Conservation (phyloP, 176 grass and related monocot genomes). For the Thinopyrum elongatum region DNA sequence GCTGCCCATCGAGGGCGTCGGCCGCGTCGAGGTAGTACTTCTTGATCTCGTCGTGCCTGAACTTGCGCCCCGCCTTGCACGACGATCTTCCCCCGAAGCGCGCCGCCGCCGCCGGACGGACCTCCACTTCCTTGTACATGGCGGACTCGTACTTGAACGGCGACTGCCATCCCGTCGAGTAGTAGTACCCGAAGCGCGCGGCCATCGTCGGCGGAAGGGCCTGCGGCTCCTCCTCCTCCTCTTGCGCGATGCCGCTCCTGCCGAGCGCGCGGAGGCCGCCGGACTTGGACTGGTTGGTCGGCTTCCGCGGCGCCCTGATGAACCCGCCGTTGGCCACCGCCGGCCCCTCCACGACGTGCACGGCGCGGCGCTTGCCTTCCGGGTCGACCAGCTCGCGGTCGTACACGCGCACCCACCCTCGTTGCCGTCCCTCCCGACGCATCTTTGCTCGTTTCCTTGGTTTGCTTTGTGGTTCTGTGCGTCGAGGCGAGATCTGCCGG, state of each 20-base stretch:
- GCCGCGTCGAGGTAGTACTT: background rate
- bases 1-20: background rate
- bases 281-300: background rate
- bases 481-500: background rate
- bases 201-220: background rate
- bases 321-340: conserved; percentile 12
- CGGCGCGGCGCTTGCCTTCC: conserved; percentile 18
- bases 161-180: background rate
- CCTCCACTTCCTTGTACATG: background rate
- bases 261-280: background rate
- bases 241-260: background rate
- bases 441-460: background rate
- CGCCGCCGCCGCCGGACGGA: background rate
- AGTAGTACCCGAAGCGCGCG: background rate
- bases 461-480: background rate
- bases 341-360: background rate
- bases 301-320: conserved; percentile 12
- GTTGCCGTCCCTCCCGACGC: conserved; percentile 40
- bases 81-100: background rate
- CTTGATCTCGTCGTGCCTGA: background rate
- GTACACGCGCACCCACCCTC: conserved; percentile 31
- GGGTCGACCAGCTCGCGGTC: conserved; percentile 19
- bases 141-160: background rate
- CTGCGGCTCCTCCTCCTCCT: background rate
- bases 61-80: background rate